Percentiles rank a stretch among this genome's conserved stretches.
phyloP scores from a whole-genome alignment of 1,139 yeast species.

The Geotrichum phurueaensis region DNA sequence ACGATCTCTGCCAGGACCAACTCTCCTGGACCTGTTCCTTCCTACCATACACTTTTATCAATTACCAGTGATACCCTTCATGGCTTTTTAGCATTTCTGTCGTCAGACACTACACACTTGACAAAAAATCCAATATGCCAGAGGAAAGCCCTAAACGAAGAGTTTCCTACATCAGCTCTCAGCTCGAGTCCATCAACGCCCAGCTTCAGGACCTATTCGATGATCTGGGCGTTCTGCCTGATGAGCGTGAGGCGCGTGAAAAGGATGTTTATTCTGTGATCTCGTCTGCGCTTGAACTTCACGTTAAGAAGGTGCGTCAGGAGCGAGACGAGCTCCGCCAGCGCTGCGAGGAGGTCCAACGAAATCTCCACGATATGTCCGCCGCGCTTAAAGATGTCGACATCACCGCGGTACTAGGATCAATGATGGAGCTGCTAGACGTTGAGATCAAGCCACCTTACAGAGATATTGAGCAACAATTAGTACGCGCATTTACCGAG shows the following conservation, averaged over 20 bases:
- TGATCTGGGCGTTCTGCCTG: conserved; percentile 32
- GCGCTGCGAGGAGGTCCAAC: conserved; percentile 27
- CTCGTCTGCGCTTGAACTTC: conserved; percentile 30
- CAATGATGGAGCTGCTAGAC: conserved; percentile 1
- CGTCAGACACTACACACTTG: neutral
- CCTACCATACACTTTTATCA: neutral
- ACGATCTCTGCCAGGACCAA: neutral
- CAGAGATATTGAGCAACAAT: neutral
- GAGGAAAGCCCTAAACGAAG: conserved; percentile 19
- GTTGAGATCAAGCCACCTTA: conserved; percentile 12
- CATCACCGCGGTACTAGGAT: conserved; percentile 15
- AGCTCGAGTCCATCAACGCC: conserved; percentile 29
- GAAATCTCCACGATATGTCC: conserved; percentile 27
- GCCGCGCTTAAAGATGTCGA: conserved; percentile 30
- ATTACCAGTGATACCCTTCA: neutral
- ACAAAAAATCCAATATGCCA: neutral
- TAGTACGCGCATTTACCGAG: neutral
- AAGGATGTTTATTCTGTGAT: conserved; percentile 30
- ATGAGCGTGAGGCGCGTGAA: conserved; percentile 31
- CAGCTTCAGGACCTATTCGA: conserved; percentile 33
- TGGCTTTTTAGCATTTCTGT: neutral
- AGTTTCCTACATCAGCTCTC: conserved; percentile 30
- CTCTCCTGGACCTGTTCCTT: neutral
- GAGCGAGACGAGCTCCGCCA: conserved; percentile 30
- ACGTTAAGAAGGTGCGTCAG: conserved; percentile 27